These are phyloP conservation scores for Myriosclerotinia duriaeana DNA, from an alignment of 2,329 filamentous ascomycete genomes.

Conservation along the genomic window DNA sequence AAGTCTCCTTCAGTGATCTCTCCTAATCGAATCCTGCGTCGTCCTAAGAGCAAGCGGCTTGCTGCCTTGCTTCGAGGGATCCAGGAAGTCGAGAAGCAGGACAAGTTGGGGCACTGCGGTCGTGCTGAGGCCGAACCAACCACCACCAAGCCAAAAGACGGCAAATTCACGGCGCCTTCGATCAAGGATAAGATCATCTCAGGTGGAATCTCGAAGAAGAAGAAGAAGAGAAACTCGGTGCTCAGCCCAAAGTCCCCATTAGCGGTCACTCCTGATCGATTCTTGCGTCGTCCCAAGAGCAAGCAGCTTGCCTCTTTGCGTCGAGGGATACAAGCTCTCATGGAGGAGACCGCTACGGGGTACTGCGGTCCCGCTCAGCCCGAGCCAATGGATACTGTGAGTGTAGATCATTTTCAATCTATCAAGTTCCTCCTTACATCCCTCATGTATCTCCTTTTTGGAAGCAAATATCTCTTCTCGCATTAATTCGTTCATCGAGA, in stretches of 20 bases:
- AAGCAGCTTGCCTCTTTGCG: neutral
- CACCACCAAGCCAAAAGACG: too few relatives aligned
- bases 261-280: neutral
- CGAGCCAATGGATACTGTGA: constrained; percentile 5
- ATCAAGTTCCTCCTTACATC: neutral
- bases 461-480: neutral
- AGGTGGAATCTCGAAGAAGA: constrained; percentile 4
- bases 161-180: too few relatives aligned
- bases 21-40: neutral
- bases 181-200: too few relatives aligned
- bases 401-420: neutral
- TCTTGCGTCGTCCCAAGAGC: neutral
- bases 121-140: neutral
- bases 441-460: neutral
- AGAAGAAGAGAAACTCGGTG: neutral
- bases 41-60: neutral
- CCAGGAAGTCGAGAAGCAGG: neutral
- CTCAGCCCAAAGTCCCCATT: neutral
- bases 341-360: neutral
- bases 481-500: neutral
- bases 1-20: neutral
- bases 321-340: neutral
- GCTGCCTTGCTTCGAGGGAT: constrained; percentile 1
- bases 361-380: neutral
- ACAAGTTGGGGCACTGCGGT: neutral